Evolutionary conservation across 176 grass and related monocot genomes (phyloP).

Genomic region (Oryza brachyantha): DNA sequence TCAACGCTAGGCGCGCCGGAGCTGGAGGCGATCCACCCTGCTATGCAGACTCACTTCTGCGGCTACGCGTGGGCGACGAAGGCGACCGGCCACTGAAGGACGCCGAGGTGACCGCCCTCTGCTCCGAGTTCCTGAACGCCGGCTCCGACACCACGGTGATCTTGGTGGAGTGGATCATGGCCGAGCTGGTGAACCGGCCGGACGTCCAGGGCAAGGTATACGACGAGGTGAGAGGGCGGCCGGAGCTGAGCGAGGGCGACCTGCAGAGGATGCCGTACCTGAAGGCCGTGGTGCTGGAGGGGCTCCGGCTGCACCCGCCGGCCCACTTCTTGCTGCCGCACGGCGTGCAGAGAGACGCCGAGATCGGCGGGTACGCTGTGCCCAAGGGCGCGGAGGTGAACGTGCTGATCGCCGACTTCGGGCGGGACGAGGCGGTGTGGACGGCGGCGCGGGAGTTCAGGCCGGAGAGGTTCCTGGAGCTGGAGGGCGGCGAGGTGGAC

Average conservation of each 20-base stretch:
- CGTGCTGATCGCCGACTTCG: constrained; percentile 37
- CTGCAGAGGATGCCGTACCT: constrained; percentile 49
- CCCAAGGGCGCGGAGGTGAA: constrained; percentile 55
- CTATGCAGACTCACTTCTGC: constrained; percentile 51
- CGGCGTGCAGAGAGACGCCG: constrained; percentile 15
- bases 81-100: constrained; percentile 31
- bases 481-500: constrained; percentile 38
- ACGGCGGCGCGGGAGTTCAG: constrained; percentile 45
- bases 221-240: constrained; percentile 10
- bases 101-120: constrained; percentile 41
- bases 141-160: constrained; percentile 46
- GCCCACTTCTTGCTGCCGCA: constrained; percentile 58
- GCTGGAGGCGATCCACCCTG: background rate
- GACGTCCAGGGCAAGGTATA: constrained; percentile 45
- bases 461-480: constrained; percentile 63
- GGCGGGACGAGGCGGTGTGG: constrained; percentile 44
- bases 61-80: constrained; percentile 28
- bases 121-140: constrained; percentile 56
- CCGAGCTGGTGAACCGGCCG: constrained; percentile 42
- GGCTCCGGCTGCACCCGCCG: constrained; percentile 52
- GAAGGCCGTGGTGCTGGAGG: constrained; percentile 65
- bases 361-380: constrained; percentile 38
- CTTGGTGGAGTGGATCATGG: constrained; percentile 75
- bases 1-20: background rate
- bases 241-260: constrained; percentile 3